Evolutionary conservation across 176 grass and related monocot genomes (phyloP), one percentile per base, ranked within the genome.

Genomic region (Hordeum marinum): DNA sequence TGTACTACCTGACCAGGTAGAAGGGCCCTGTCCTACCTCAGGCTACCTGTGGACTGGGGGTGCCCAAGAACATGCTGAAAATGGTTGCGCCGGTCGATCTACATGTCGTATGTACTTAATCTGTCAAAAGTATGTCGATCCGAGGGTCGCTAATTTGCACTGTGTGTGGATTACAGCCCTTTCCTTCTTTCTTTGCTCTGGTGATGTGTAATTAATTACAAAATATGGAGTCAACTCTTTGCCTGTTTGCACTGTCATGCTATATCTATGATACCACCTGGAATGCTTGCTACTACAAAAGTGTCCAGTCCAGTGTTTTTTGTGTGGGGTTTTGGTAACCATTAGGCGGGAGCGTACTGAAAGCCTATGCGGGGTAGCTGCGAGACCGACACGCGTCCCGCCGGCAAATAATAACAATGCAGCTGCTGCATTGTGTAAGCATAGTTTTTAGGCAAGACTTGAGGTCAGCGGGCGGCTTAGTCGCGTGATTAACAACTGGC

Each of bases 1-100:
- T 99, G 61, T 99, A 96, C 78, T 96, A 92, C 90, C 75, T 99
- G 91, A 99, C 94, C 46, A 89, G 93, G 84, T 94, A 96, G 84
- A 71, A 65, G 18, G 41, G 32, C 67, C 63, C 32, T 77, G 15
- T 59, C 54, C 54, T 9, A 21, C 66, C 31, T 29, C 48, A 55
- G 20, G 11, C 63, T 52, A 3, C 29, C 15, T 59, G 50, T 70
- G 39, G 11, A 4, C 18, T 36, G 55, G 52, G 25, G 9, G 24
- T 72, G 52, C 55, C 72, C 34, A 66, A 86, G 83, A 79, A 73
- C 18, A 43, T 64, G 57, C n/a, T 83, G 80, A 35, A 41, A 79
- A 67, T 46, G 48, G 54, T 48, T 21, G 37, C 54, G 54, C 43
- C 80, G 8, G 21, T 82, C 64, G 77, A 27, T 35, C 72, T 48